Base-by-base conservation (phyloP, 2,329 filamentous ascomycete genomes). In the Stylonectria norvegica region DNA sequence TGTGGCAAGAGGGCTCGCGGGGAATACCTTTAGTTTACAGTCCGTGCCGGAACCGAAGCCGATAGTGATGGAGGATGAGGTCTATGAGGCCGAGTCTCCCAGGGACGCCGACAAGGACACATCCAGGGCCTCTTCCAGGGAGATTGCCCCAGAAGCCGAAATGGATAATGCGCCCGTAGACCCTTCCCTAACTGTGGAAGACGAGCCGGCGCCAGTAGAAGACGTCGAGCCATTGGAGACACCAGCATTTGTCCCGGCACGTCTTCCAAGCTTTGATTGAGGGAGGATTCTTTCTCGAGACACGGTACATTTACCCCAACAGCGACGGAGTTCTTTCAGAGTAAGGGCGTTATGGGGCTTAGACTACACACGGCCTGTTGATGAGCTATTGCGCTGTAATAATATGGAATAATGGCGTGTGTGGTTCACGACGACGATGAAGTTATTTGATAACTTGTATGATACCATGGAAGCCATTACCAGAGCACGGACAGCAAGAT, bases 221-320 rank as follows among this genome's bases (percentile, higher is more conserved):
- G 48, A 36, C 16, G 33, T 40, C 25, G 45, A 52, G 20, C 30
- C 38, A 12, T 40, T 35, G 6, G 42, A 49, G 32, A 46, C 52
- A 14, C 15, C 41, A 15, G 62, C 62, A 2, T 83, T 83, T 49
- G 66, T 82, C 16, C 78, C 79, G 4, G 79, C 79, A 23, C 68
- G 78, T 43, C 58, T 83, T 43, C 79, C 79, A 25, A 69, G 70
- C 38, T 78, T 83, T 63, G 64, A 64, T 48, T 77, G 45, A 61
- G 40, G 20, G 9, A 20, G 9, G 17, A 6, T 19, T 27, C 33
- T 19, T 20, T 25, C 8, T 8, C 22, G 22, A 25, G 22, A 8
- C 22, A 8, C 8, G 22, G 8, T n/a, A 12, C n/a, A 19, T 19
- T 20, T 16, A 37, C 25, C 33, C 17, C 14, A 11, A 15, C 5